Base-by-base conservation (phyloP, 345 rosid species). In the Populus tremula region DNA sequence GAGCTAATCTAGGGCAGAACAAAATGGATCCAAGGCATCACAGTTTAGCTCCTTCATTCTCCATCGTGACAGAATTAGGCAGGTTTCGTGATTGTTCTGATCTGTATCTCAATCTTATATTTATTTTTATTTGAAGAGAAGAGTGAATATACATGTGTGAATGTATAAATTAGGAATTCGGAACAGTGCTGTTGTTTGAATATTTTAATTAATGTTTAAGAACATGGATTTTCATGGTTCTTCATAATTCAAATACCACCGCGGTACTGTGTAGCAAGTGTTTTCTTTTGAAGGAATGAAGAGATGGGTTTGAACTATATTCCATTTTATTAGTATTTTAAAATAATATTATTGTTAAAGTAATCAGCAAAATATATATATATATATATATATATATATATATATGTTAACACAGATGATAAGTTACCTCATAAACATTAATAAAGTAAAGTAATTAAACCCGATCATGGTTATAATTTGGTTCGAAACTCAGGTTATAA, bases 401-500 rank as follows among this genome's bases (percentile, higher is more conserved):
- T 33, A 33, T 33, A 33, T 25, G 0, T 33, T 33, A 4, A 33
- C 5, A 33, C 0, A 5, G 35, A 33, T 33, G 35, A 3, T 33
- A 33, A 4, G 35, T 33, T 33, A 33, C 5, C 5, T 4, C 35
- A 33, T 33, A 2, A 31, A 31, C 4, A 31, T 31, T 31, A 33
- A 33, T 33, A 4, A 33, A 4, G 35, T 33, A 33, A 33, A 33
- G 35, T 4, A 4, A 3, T 31, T 31, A 31, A 31, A 31, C 4
- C 2, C 0, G 3, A 31, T 31, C 0, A 31, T 33, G 0, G 5
- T 33, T 33, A 33, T 33, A 33, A 33, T 5, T 33, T 33, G 5
- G 5, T 33, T 4, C 0, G 4, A 33, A 33, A 4, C 1, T 4
- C 0, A 0, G 0, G 5, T 33, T 0, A 33, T 33, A 4, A 33